Conservation (phyloP, 305 asterid species). For the Nicotiana rustica region DNA sequence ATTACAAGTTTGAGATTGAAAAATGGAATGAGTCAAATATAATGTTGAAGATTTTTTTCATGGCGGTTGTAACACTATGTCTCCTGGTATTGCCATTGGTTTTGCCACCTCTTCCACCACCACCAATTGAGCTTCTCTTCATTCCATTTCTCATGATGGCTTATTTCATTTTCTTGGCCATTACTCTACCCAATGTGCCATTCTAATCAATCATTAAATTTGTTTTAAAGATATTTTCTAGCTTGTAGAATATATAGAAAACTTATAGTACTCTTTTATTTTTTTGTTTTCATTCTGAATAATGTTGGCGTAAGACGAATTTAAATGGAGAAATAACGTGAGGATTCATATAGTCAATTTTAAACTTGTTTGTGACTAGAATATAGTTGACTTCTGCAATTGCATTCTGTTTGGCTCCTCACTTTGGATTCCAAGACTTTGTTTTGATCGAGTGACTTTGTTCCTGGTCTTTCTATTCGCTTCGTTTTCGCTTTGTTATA, state of each 20-base stretch:
- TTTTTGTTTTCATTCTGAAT: not conserved
- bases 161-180: not conserved
- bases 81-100: constrained; percentile 41
- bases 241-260: not conserved
- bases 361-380: no score
- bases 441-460: no score
- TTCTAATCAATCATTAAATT: no score
- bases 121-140: constrained; percentile 33
- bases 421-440: no score
- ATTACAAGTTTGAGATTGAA: not conserved
- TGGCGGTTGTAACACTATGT: constrained; percentile 32
- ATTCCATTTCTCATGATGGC: constrained; percentile 37
- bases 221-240: no score
- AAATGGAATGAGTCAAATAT: not conserved
- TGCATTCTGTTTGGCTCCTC: no score
- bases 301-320: not conserved
- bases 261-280: not conserved
- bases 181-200: not conserved
- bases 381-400: no score
- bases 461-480: no score
- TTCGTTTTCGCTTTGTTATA: no score
- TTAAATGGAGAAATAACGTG: no score
- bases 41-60: constrained; percentile 22
- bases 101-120: constrained; percentile 48
- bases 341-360: not conserved